Base-by-base conservation (phyloP, 1,284 basidiomycete species). In the Thelephora terrestris region DNA sequence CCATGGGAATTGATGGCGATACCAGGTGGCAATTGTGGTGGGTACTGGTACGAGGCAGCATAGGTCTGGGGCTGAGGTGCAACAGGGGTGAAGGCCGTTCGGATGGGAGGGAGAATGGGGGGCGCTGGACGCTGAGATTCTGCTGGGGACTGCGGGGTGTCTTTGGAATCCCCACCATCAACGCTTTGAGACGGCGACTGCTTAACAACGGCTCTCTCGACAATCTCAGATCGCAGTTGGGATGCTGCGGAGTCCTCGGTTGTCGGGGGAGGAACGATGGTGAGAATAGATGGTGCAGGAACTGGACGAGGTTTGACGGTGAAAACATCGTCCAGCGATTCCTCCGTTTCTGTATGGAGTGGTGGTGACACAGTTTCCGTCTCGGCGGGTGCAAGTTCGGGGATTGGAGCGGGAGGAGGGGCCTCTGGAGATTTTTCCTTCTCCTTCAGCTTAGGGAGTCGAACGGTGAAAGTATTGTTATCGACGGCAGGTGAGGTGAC, bases 1-100 rank as follows among this genome's bases (percentile, higher is more conserved):
- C 86, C 88, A 47, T 81, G 78, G 44, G 78, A 76, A 53, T 79
- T 78, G 58, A 89, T 66, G 10, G 74, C 85, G 47, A 91, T 73
- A 39, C 88, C 88, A 10, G 78, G 85, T 16, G 88, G 85, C 7
- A 89, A 63, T 36, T 77, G 53, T 10, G 75, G 71, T 2, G 70
- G 68, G 58, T 77, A 86, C 2, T 66, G 67, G 50, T 82, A 88
- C 10, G 80, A 76, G 9, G 84, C 79, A 17, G 74, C 71, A 52
- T 77, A 85, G 21, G 74, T 66, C 50, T 76, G 75, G 7, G 74
- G 66, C n/a, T 42, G 39, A n/a, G 39, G 39, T 42, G 39, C 17
- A 39, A 58, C 71, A 5, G 75, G 76, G 2, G 76, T 73, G 54
- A 81, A 81, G 20, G 70, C 67, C 1, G 80, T 77, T 58, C 80